Evolutionary conservation across 257 asterid species (phyloP).

Genomic region (Parsonsia alboflavescens): DNA sequence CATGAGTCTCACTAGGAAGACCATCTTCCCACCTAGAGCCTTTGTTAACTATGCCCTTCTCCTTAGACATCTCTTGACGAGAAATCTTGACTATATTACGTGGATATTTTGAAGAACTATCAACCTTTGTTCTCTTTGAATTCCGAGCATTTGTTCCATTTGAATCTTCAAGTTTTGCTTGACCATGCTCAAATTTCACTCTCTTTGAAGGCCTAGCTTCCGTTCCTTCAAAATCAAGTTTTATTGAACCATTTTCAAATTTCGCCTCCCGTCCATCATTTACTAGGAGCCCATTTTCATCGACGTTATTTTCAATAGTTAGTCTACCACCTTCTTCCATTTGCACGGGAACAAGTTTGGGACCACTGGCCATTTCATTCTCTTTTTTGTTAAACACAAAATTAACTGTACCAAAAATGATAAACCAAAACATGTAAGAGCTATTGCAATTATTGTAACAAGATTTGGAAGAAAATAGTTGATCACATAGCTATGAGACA

Average conservation of each 20-base stretch:
- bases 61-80: background rate
- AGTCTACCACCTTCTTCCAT: conserved; percentile 20
- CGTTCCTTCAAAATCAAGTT: conserved; percentile 26
- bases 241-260: conserved; percentile 10
- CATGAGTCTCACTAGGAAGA: conserved; percentile 15
- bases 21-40: background rate
- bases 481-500: background rate
- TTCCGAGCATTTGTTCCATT: conserved; percentile 28
- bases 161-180: conserved; percentile 20
- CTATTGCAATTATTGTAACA: conserved; percentile 11
- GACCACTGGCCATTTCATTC: conserved; percentile 23
- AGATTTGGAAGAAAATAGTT: conserved; percentile 5
- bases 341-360: conserved; percentile 23
- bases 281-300: background rate
- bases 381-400: conserved; percentile 61
- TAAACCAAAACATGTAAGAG: conserved; percentile 34
- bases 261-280: background rate
- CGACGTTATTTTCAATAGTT: conserved; percentile 20
- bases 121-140: conserved; percentile 32
- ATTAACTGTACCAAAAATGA: conserved; percentile 54
- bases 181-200: conserved; percentile 7
- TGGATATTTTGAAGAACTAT: conserved; percentile 14
- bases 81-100: background rate
- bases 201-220: conserved; percentile 31
- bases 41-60: background rate